Evolutionary conservation across 2,329 filamentous ascomycete species (phyloP).

Genomic region (Didymella lethalis): DNA sequence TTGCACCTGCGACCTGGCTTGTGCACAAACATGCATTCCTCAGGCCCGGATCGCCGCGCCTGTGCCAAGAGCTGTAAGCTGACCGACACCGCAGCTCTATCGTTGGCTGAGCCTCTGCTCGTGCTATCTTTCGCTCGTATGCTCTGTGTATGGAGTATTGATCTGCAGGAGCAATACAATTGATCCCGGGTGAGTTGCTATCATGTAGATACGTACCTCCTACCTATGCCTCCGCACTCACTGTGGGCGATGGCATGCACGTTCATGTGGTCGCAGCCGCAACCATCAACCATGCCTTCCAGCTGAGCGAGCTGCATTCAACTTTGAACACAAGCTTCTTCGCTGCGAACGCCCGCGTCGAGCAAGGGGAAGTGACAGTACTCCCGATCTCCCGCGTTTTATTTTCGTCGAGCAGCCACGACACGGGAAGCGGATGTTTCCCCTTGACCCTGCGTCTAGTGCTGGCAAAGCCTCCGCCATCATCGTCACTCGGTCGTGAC

Average conservation of each 20-base stretch:
- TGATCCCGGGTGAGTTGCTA: not conserved
- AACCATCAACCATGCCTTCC: constrained; percentile 9
- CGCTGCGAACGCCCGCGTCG: constrained; percentile 7
- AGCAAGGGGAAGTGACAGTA: constrained; percentile 4
- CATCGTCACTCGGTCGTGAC: constrained; percentile 10
- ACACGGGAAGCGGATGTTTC: constrained; percentile 7
- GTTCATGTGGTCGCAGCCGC: constrained; percentile 12
- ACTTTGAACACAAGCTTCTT: constrained; percentile 7
- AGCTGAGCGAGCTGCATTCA: constrained; percentile 20
- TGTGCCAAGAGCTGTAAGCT: constrained; percentile 3
- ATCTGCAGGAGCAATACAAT: not conserved
- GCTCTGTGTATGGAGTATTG: not conserved
- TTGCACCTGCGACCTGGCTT: constrained; percentile 5
- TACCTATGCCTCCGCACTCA: not conserved
- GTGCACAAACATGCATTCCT: constrained; percentile 13
- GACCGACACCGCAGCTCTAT: constrained; percentile 8
- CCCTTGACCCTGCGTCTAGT: constrained; percentile 15
- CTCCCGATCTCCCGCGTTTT: not conserved
- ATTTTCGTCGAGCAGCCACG: constrained; percentile 6
- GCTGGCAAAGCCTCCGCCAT: constrained; percentile 1
- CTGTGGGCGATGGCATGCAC: not conserved
- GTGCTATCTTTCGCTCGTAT: not conserved
- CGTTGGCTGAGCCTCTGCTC: constrained; percentile 8
- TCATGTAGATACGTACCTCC: not conserved
- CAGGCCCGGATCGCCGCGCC: constrained; percentile 7